Percentiles rank a stretch among this genome's conserved stretches.
These are phyloP conservation scores for Chenopodium quinoa DNA, from an alignment of 148 eudicot genomes.

Conservation along the genomic window DNA sequence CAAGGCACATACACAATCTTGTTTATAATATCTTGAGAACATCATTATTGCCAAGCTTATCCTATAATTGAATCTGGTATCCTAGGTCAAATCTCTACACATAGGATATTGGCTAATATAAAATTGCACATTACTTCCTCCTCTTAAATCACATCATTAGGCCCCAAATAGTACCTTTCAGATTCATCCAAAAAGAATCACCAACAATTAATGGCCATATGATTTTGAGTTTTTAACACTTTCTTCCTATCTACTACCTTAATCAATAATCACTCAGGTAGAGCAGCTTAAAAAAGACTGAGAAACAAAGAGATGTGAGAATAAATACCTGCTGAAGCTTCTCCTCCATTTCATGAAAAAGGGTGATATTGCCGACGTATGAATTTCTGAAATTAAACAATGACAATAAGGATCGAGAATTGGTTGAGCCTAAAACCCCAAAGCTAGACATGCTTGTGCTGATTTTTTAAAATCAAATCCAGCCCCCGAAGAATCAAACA, in stretches of 20 bases:
- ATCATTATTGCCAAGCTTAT: background rate
- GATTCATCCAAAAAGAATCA: background rate
- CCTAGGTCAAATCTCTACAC: background rate
- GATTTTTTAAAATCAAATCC: background rate
- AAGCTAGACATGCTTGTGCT: constrained; percentile 7
- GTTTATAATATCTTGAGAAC: background rate
- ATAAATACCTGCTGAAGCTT: constrained; percentile 72
- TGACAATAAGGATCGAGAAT: constrained; percentile 10
- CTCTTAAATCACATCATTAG: background rate
- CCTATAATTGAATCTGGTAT: background rate
- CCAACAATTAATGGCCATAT: background rate
- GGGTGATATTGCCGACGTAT: constrained; percentile 70
- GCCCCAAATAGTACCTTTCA: background rate
- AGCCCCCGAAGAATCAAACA: background rate
- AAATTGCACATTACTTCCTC: background rate
- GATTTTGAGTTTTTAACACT: background rate
- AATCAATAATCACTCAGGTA: background rate
- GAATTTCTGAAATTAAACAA: constrained; percentile 57
- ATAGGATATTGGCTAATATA: background rate
- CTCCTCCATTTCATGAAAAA: constrained; percentile 76
- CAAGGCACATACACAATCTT: background rate
- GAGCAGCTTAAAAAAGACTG: too few species aligned
- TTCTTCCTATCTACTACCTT: background rate
- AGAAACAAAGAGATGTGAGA: background rate
- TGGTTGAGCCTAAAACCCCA: background rate